These are phyloP conservation scores for Apophysomyces sp. DNA, from an alignment of 371 early-diverging fungal genomes.

Conservation along the genomic window DNA sequence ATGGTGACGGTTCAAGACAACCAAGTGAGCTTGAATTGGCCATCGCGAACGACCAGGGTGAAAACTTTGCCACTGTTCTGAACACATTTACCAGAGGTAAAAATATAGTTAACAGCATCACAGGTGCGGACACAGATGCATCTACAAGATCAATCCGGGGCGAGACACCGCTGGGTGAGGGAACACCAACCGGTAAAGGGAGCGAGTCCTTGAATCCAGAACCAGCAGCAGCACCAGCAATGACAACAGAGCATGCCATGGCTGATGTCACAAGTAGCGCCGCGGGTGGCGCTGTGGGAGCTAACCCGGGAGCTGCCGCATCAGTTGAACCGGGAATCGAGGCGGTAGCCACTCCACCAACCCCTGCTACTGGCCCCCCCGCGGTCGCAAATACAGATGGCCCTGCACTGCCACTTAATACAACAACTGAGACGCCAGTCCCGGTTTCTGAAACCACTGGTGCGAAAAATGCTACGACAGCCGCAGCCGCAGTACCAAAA, in stretches of 20 bases:
- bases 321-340: background rate
- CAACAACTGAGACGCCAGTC: conserved; percentile 3
- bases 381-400: background rate
- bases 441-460: background rate
- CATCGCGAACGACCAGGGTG: conserved; percentile 68
- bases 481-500: background rate
- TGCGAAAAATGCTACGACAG: background rate
- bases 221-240: background rate
- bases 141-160: background rate
- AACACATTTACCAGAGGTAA: conserved; percentile 23
- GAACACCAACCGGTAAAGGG: background rate
- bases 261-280: too few relatives aligned
- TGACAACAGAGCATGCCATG: conserved; percentile 3
- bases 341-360: background rate
- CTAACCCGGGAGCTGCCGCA: background rate
- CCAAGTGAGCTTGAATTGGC: conserved; percentile 63
- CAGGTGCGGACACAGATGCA: background rate
- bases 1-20: conserved; percentile 68
- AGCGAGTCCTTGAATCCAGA: background rate
- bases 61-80: conserved; percentile 59
- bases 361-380: background rate
- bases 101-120: background rate
- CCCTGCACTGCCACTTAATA: too few relatives aligned
- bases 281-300: conserved; percentile 1
- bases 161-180: background rate